Percentiles rank a stretch among this genome's conserved stretches.
These are phyloP conservation scores for Aphanomyces cochlioides DNA, from an alignment of 352 stramenopile species.

Conservation along the genomic window DNA sequence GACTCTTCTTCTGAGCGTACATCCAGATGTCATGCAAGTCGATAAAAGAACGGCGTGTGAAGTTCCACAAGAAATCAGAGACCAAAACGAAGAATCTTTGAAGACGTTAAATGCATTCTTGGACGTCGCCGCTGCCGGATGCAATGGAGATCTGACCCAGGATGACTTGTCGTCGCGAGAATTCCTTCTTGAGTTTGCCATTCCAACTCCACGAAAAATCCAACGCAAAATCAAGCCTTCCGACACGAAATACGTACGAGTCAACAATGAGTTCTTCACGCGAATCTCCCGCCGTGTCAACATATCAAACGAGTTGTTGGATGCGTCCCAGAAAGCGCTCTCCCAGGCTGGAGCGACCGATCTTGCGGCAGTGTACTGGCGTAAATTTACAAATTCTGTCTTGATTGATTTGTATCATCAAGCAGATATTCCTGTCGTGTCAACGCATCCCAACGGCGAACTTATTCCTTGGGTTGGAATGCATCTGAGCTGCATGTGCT, in stretches of 20 bases:
- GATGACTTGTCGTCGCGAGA: constrained; percentile 10
- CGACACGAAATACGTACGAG: constrained; percentile 7
- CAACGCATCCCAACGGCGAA: constrained; percentile 18
- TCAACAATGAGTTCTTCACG: constrained; percentile 16
- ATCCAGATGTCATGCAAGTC: constrained; percentile 27
- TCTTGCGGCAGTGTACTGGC: constrained; percentile 14
- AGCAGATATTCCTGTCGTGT: constrained; percentile 22
- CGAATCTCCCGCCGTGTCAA: neutral
- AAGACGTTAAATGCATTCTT: constrained; percentile 27
- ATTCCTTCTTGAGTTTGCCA: constrained; percentile 20
- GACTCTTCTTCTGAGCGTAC: constrained; percentile 22
- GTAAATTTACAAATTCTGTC: constrained; percentile 28
- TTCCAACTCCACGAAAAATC: constrained; percentile 15
- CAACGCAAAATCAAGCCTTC: constrained; percentile 6
- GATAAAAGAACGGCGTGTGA: constrained; percentile 9
- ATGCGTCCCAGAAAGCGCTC: constrained; percentile 18
- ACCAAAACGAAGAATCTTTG: constrained; percentile 25
- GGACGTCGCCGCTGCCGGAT: constrained; percentile 22
- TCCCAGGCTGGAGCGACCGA: neutral
- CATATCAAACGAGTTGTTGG: constrained; percentile 7
- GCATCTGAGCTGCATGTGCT: neutral
- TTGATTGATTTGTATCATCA: constrained; percentile 7
- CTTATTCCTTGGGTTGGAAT: constrained; percentile 27
- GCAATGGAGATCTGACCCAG: constrained; percentile 15
- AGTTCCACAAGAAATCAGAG: constrained; percentile 25